Evolutionary conservation across 2,329 filamentous ascomycete species (phyloP), one percentile per base, ranked within the genome.

Genomic region (Curvularia spicifera): DNA sequence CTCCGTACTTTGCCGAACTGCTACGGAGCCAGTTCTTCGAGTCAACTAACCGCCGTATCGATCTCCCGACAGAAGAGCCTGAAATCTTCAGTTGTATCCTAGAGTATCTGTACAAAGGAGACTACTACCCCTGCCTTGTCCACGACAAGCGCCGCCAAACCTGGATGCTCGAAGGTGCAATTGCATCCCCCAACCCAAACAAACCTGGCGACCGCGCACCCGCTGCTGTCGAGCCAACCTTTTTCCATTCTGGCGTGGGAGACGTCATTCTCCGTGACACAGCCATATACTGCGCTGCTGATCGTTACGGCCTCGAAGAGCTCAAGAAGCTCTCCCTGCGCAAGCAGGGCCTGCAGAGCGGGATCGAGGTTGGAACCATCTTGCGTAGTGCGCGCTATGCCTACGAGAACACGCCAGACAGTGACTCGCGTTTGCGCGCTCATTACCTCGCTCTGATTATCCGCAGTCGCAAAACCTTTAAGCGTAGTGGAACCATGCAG

Each of bases 401-500:
- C 76, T 97, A 98, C 81, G 91, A 91, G 76, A 89, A 97, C 84
- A 97, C 94, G 73, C 93, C 93, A 69, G 91, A 97, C 82, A 90
- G 88, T 72, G 93, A 98, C 83, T 94, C 90, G 76, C 87, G 89
- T 74, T 88, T 98, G 79, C 93, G 93, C 82, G 93, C 93, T 83
- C 93, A 97, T 83, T 97, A 97, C 84, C 89, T 98, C 78, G 92
- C 93, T 78, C 87, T 97, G 80, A 96, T 97, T 80, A 97, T 97
- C 84, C 90, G 93, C 83, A 94, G 91, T 85, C 91, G 94, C 79
- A 93, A 93, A 84, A 97, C 92, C 74, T 97, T 98, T 81, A 97
- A 97, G 89, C 89, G 91, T 81, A 97, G 93, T 83, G 93, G 93
- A 81, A 97, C 93, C 80, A 96, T 97, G 93, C 93, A 97, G 86